phyloP scores from a whole-genome alignment of 805 yeast genomes.

The Sugiyamaella americana region DNA sequence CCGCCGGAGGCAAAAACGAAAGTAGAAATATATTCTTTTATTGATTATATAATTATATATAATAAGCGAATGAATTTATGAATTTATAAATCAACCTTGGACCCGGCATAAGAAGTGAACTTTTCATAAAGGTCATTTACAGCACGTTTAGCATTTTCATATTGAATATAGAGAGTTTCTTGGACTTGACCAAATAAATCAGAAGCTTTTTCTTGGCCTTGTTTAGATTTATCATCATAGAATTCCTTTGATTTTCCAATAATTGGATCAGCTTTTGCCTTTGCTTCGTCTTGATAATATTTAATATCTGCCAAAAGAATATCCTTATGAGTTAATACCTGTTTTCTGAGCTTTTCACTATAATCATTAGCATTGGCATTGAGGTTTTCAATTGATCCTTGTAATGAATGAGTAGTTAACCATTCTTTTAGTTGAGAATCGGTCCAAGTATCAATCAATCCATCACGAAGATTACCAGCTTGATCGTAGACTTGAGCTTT shows the following conservation, averaged over 20 bases:
- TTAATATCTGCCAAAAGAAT: slow-evolving; percentile 25
- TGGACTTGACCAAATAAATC: background rate
- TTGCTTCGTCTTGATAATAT: slow-evolving; percentile 12
- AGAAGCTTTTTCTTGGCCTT: background rate
- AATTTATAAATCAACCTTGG: background rate
- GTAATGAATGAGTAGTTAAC: slow-evolving; percentile 36
- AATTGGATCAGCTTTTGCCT: slow-evolving; percentile 17
- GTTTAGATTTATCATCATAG: background rate
- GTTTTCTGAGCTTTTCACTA: slow-evolving; percentile 21
- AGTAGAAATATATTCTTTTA: too few relatives aligned
- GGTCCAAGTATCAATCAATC: slow-evolving; percentile 38
- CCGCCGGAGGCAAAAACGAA: too few relatives aligned
- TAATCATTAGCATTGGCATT: slow-evolving; percentile 6
- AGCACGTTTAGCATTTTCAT: background rate
- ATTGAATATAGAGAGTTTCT: background rate
- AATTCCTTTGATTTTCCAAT: slow-evolving; percentile 20
- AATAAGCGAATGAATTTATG: too few relatives aligned
- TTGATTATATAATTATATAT: too few relatives aligned
- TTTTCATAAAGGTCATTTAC: background rate
- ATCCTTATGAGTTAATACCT: slow-evolving; percentile 30
- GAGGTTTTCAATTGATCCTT: slow-evolving; percentile 14
- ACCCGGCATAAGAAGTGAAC: background rate
- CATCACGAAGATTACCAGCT: slow-evolving; percentile 33
- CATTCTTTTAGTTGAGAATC: slow-evolving; percentile 38
- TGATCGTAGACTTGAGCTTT: slow-evolving; percentile 32